Percentiles rank a stretch among this genome's conserved stretches.
These are phyloP conservation scores for Penicillium dipodomyicola DNA, from an alignment of 495 filamentous ascomycete species.

Conservation along the genomic window DNA sequence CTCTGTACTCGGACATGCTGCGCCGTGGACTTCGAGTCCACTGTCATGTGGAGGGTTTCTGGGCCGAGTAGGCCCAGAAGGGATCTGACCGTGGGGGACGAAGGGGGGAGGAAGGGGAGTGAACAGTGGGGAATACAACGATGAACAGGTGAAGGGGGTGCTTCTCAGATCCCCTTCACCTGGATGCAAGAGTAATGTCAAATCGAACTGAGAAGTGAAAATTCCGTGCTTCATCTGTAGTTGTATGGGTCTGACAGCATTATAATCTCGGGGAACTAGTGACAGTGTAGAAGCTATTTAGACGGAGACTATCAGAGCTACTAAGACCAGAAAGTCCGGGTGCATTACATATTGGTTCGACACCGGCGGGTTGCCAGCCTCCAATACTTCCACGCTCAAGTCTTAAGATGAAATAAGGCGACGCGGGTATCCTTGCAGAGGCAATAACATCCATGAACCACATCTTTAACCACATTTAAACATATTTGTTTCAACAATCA, in stretches of 20 bases:
- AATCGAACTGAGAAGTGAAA: not conserved
- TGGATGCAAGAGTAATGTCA: slow-evolving; percentile 1
- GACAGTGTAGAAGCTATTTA: not conserved
- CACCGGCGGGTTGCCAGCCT: not conserved
- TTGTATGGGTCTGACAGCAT: not conserved
- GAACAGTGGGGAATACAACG: not conserved
- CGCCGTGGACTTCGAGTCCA: slow-evolving; percentile 5
- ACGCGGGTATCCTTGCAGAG: too few relatives aligned
- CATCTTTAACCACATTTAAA: too few relatives aligned
- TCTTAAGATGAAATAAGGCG: too few relatives aligned
- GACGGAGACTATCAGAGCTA: not conserved
- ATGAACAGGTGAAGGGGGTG: not conserved
- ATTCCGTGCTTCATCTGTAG: not conserved
- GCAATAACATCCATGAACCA: too few relatives aligned
- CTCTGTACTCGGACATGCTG: slow-evolving; percentile 6
- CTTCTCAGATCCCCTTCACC: not conserved
- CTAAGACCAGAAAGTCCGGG: not conserved
- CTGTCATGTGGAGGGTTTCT: not conserved
- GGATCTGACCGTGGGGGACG: not conserved
- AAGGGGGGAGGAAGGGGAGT: not conserved
- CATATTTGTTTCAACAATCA: too few relatives aligned
- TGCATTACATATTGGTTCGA: not conserved
- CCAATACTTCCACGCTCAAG: too few relatives aligned
- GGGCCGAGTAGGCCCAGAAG: not conserved
- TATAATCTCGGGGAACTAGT: not conserved